Conservation (phyloP, 2,329 filamentous ascomycete genomes). For the Rutstroemia sp. region DNA sequence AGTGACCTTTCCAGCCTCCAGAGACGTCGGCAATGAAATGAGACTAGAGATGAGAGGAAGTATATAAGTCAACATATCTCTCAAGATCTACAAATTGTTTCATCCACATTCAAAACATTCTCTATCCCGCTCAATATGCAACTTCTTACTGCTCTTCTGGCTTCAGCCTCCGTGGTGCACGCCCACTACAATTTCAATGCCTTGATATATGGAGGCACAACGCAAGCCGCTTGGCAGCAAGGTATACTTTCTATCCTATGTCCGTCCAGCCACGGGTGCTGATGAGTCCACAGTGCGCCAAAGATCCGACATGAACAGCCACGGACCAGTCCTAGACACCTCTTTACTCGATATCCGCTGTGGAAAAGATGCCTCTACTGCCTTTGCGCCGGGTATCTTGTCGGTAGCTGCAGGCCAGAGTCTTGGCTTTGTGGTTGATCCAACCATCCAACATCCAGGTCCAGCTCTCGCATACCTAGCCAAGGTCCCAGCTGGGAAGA, state of each 20-base stretch:
- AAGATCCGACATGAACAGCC: no score
- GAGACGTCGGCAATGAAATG: no score
- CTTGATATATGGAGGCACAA: constrained; percentile 13
- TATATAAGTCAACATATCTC: no score
- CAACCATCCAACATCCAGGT: constrained; percentile 26
- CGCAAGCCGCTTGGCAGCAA: constrained; percentile 18
- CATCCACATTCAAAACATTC: no score
- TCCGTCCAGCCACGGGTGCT: no score
- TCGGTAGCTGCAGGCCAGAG: constrained; percentile 22
- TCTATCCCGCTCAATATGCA: constrained; percentile 9
- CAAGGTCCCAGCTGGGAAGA: constrained; percentile 20
- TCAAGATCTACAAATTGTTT: no score
- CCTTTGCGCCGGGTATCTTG: constrained; percentile 15
- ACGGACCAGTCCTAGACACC: constrained; percentile 21
- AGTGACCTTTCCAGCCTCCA: no score
- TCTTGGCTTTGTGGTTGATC: constrained; percentile 18
- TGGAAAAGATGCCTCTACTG: constrained; percentile 29
- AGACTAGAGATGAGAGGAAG: no score
- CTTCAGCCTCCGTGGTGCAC: constrained; percentile 14
- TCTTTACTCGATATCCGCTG: constrained; percentile 35
- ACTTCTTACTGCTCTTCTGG: constrained; percentile 12
- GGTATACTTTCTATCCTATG: constrained; percentile 20
- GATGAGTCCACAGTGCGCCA: no score
- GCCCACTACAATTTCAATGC: constrained; percentile 24
- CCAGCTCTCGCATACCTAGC: constrained; percentile 24